Evolutionary conservation across 352 stramenopile species (phyloP), one percentile per base, ranked within the genome.

Genomic region (Phytophthora ohioensis): DNA sequence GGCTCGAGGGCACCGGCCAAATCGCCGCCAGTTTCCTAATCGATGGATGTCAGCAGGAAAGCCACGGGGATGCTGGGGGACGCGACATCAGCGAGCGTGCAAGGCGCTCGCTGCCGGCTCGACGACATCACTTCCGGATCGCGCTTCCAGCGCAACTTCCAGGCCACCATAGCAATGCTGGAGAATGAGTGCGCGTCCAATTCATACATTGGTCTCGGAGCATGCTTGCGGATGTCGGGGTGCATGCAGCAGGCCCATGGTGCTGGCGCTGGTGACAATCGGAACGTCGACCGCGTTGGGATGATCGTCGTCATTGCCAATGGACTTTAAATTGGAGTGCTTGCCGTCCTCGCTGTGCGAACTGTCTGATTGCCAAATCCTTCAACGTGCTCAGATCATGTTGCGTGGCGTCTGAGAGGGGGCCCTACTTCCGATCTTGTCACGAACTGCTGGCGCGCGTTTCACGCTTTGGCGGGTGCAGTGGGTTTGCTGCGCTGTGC

Each of bases 1-100:
- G 58, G 58, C 65, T 73, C 58, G 65, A 68, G 65, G 65, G 58
- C 57, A 52, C n/a, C 11, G 52, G 65, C 58, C 68, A 75, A 75
- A 75, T 75, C 62, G 68, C 36, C 38, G 43, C 8, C 68, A 64
- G 27, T 75, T 71, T 69, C 67, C 67, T 15, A 67, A 54, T 53
- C 36, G 48, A 75, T 75, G 56, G 61, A 57, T 51, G 57, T 53
- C 62, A 52, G 41, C 41, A 60, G 39, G 42, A 17, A 54, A 55
- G 47, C 39, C 60, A 27, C 9, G 58, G 35, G 11, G 46, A 67
- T 45, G 57, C 34, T 36, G 32, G 39, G 51, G 41, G 21, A 42
- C 53, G 15, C 36, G 48, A 11, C 57, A 53, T 21, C 38, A 34
- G 27, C 64, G 64, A 67, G 51, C n/a, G 69, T 69, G 66, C 66